phyloP scores from a whole-genome alignment of 768 basidiomycete genomes.

The Psilocybe azurescens region DNA sequence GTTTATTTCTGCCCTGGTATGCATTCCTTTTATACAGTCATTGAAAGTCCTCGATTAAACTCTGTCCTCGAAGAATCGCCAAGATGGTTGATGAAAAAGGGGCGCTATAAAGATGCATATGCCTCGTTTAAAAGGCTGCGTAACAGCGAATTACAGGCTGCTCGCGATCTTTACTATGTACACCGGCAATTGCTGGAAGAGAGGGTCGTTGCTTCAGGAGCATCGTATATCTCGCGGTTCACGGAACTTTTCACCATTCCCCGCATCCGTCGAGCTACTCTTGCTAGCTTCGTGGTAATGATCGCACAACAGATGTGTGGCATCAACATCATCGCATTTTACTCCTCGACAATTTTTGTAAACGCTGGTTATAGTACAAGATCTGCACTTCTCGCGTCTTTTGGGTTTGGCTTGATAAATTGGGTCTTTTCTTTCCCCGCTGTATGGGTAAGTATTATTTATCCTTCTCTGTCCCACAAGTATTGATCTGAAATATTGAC shows the following conservation, averaged over 20 bases:
- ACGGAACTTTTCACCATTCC: conserved; percentile 74
- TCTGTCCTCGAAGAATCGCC: conserved; percentile 58
- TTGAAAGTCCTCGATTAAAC: conserved; percentile 22
- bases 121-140: conserved; percentile 66
- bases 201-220: conserved; percentile 52
- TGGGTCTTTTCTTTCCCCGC: conserved; percentile 67
- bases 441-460: conserved; percentile 47
- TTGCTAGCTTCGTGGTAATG: conserved; percentile 54
- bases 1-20: conserved; percentile 58
- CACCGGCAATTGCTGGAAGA: conserved; percentile 71
- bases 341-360: conserved; percentile 74
- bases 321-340: conserved; percentile 77
- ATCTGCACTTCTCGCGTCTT: conserved; percentile 62
- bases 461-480: conserved; percentile 31
- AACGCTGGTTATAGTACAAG: conserved; percentile 55
- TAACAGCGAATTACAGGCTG: conserved; percentile 70
- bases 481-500: conserved; percentile 38
- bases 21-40: conserved; percentile 3
- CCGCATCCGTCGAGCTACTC: conserved; percentile 53
- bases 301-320: conserved; percentile 83
- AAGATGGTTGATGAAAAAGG: conserved; percentile 81
- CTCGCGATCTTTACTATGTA: conserved; percentile 76
- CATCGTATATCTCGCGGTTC: conserved; percentile 52
- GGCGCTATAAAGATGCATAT: conserved; percentile 69
- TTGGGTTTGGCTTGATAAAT: conserved; percentile 68